phyloP scores from a whole-genome alignment of 1,284 basidiomycete species.

The Pyrrhoderma lamaoense region DNA sequence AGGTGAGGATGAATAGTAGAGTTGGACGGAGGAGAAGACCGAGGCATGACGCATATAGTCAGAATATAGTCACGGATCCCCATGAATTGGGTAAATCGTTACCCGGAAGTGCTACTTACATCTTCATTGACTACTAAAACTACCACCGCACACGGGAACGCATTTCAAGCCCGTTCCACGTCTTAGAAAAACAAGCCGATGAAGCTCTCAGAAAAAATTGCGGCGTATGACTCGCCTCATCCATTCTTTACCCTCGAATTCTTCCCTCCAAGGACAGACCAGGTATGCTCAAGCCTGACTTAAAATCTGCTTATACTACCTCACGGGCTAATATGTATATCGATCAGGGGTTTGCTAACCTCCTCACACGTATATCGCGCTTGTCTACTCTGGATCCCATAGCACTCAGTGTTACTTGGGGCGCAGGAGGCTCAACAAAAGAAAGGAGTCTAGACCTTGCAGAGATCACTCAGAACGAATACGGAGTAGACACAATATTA shows the following conservation, averaged over 20 bases:
- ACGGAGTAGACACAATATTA: constrained; percentile 77
- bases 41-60: background rate
- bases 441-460: constrained; percentile 86
- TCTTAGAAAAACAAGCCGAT: constrained; percentile 29
- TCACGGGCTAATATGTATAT: constrained; percentile 19
- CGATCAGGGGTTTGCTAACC: constrained; percentile 75
- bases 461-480: constrained; percentile 59
- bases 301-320: constrained; percentile 10
- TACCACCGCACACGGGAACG: no score
- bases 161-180: background rate
- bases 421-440: constrained; percentile 90
- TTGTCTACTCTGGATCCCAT: constrained; percentile 65
- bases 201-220: constrained; percentile 66
- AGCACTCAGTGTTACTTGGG: constrained; percentile 90
- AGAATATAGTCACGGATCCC: background rate
- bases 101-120: no score
- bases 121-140: no score
- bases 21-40: no score
- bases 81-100: background rate
- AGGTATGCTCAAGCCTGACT: constrained; percentile 40
- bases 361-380: constrained; percentile 74
- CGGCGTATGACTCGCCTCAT: constrained; percentile 30
- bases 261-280: constrained; percentile 91
- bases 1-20: background rate
- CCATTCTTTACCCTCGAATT: constrained; percentile 91